Evolutionary conservation across 1,284 basidiomycete species (phyloP), one percentile per base, ranked within the genome.

Genomic region (Tremellales sp.): DNA sequence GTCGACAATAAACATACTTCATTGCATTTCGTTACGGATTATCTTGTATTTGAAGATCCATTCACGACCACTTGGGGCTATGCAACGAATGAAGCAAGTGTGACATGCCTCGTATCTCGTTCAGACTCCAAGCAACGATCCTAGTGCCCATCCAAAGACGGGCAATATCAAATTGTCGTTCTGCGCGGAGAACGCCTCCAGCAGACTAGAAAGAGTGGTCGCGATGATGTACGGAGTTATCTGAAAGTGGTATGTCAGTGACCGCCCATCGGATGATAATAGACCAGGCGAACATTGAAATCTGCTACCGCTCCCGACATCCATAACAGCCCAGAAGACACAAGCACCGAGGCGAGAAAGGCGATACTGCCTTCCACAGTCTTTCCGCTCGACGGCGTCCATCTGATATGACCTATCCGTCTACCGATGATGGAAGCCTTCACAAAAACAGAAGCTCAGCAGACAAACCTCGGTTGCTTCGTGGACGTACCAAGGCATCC

Each of bases 151-250:
- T 74, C 88, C 83, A 68, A 86, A 93, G 70, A 93, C 74, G 19
- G 90, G 90, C 50, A 94, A 73, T 27, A 88, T 88, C 56, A 97
- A 76, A 69, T 97, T 97, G 72, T 97, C 92, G 71, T 97, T 95
- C 72, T 97, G 92, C 63, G 85, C 83, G 18, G 86, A 88, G 47
- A 91, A 74, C 14, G 88, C 92, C 72, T 97, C 92, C 56, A 95
- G 77, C 43, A 87, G 67, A 3, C 83, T 82, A 2, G 84, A 78
- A 45, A 87, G 68, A 13, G 72, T 71, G 18, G 83, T 79, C n/a
- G 84, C 60, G 27, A 67, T 29, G 3, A 45, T 51, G 37, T 63
- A 70, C 6, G 58, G 51, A 1, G 40, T 33, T 12, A 51, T 40
- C 57, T 58, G 40, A 43, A 5, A 14, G 42, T 5, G 9, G 22